Base-by-base conservation (phyloP, 306 rosid species). In the Vigna mungo region DNA sequence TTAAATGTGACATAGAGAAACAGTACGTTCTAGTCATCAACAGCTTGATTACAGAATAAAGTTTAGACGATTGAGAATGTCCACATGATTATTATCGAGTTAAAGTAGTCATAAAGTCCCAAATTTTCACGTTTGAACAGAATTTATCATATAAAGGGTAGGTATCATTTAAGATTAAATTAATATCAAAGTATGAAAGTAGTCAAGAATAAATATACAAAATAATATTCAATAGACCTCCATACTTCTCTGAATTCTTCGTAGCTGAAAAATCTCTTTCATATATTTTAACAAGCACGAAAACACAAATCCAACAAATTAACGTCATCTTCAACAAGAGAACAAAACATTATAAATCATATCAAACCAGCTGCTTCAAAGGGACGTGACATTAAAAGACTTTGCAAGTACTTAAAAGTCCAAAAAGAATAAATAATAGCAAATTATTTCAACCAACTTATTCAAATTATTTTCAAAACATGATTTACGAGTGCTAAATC, bases 281-380 rank as follows among this genome's bases (percentile, higher is more conserved):
- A 4, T 13, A 32, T 16, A 15, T 16, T 49, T 49, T 49, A 49
- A 15, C 13, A 41, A 9, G 46, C 11, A 41, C 46, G 9, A 2
- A 68, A 27, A 69, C 46, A 9, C 70, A 18, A 17, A 6, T 12
- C 49, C 5, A 56, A 25, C 56, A 68, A 56, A 75, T 16, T 48
- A 58, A 43, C 5, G 48, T 10, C 11, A 23, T 48, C 41, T 15
- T 27, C 47, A 51, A 66, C 14, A 60, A 51, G 47, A 76, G 59
- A 76, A 30, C 39, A 30, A 53, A 68, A 30, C 20, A 48, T 63
- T 23, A 52, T 14, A 20, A 41, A 61, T 55, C 73, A 39, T 30
- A 12, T 30, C 61, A 70, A 81, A 52, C 16, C 47, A 77, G 56
- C 11, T 23, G 18, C 78, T 55, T 54, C 62, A 60, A 36, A 5